A percentile compares a stretch with the other conserved stretches of the same genome.
phyloP scores from a whole-genome alignment of 164 flowering plant genomes.

The Berberis thunbergii region DNA sequence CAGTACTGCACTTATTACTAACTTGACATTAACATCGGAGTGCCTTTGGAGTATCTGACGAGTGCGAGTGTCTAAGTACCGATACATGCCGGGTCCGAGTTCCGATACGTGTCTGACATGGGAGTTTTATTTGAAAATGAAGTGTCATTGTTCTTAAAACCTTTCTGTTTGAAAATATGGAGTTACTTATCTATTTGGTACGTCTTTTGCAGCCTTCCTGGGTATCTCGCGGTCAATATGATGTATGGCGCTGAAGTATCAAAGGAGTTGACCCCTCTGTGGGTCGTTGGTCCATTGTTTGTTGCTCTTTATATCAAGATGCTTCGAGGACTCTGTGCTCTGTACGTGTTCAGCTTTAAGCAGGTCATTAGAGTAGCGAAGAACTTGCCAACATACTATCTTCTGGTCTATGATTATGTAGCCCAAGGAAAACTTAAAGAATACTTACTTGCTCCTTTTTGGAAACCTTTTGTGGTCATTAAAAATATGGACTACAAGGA shows the following conservation, averaged over 20 bases:
- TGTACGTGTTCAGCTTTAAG: conserved; percentile 64
- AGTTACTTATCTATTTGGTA: not conserved
- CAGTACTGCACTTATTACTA: no score
- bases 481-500: conserved; percentile 44
- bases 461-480: conserved; percentile 39
- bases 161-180: not conserved
- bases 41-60: no score
- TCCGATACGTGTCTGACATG: no score
- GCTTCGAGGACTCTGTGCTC: conserved; percentile 39
- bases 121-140: no score
- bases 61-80: no score
- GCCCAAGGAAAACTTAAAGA: conserved; percentile 49
- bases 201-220: conserved; percentile 54
- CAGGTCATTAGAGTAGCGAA: conserved; percentile 36
- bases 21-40: no score
- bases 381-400: conserved; percentile 39
- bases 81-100: no score
- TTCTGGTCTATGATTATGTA: conserved; percentile 26
- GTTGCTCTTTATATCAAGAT: conserved; percentile 64
- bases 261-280: conserved; percentile 74
- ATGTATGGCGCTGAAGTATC: conserved; percentile 67
- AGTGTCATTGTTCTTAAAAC: no score
- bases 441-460: conserved; percentile 21
- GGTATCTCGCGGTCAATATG: conserved; percentile 45
- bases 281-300: conserved; percentile 73